Percentiles rank a stretch among this genome's conserved stretches.
These are phyloP conservation scores for Graphilbum fragrans DNA, from an alignment of 2,329 filamentous ascomycete genomes.

Conservation along the genomic window DNA sequence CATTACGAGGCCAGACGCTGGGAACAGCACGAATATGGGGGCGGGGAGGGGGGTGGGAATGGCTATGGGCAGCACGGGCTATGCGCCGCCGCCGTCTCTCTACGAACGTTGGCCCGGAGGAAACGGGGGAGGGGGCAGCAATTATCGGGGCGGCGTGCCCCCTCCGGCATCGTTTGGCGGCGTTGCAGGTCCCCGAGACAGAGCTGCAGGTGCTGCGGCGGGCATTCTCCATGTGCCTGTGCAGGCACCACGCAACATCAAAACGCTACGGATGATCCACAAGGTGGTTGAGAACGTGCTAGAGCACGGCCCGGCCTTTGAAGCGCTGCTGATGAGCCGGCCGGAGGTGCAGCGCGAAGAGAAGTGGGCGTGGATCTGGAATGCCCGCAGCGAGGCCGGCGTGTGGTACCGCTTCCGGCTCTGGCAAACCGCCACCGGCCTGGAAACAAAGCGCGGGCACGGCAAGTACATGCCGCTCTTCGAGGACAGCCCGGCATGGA, in stretches of 20 bases:
- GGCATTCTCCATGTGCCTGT: slow-evolving; percentile 57
- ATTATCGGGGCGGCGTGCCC: slow-evolving; percentile 28
- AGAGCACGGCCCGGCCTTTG: slow-evolving; percentile 73
- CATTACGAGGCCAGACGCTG: not conserved
- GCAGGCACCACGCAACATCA: slow-evolving; percentile 63
- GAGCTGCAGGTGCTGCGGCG: too few species aligned
- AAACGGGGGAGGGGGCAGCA: not conserved
- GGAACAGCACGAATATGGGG: not conserved
- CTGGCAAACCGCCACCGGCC: slow-evolving; percentile 72
- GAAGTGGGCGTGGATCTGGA: slow-evolving; percentile 91
- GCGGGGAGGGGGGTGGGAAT: not conserved
- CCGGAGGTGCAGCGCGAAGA: slow-evolving; percentile 75
- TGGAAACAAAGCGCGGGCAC: slow-evolving; percentile 30
- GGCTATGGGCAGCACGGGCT: slow-evolving; percentile 38
- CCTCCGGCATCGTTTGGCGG: slow-evolving; percentile 54
- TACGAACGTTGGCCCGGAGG: slow-evolving; percentile 15
- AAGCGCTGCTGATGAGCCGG: slow-evolving; percentile 81
- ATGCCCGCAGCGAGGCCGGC: slow-evolving; percentile 64
- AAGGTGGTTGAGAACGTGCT: slow-evolving; percentile 73
- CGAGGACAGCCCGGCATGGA: slow-evolving; percentile 68
- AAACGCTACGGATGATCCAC: slow-evolving; percentile 73
- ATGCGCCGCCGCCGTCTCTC: slow-evolving; percentile 66
- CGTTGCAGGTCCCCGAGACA: slow-evolving; percentile 28
- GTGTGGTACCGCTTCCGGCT: slow-evolving; percentile 90
- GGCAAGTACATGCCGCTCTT: slow-evolving; percentile 55